Evolutionary conservation across 169 alveolate genomes (phyloP).

Genomic region (Cryptosporidium viatorum): DNA sequence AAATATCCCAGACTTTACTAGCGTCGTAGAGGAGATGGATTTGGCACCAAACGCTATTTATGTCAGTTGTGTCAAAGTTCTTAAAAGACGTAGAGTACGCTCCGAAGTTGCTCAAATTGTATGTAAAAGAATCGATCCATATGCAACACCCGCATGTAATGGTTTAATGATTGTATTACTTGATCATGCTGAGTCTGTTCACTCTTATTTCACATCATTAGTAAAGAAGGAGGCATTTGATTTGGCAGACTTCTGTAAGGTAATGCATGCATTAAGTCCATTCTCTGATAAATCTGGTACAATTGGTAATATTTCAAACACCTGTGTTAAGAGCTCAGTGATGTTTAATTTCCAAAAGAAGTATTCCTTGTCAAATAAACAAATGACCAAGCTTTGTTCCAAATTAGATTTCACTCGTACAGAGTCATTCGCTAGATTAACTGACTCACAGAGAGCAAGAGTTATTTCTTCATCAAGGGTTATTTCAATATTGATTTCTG

Average conservation of each 20-base stretch:
- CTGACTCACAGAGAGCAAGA: constrained; percentile 18
- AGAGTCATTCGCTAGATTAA: constrained; percentile 58
- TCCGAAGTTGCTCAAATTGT: constrained; percentile 65
- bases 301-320: constrained; percentile 31
- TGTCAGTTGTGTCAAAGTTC: constrained; percentile 50
- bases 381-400: constrained; percentile 62
- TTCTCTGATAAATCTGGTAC: constrained; percentile 2
- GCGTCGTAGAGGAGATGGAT: constrained; percentile 1
- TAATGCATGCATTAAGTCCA: constrained; percentile 39
- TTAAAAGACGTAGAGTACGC: constrained; percentile 30
- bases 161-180: constrained; percentile 55
- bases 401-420: constrained; percentile 66
- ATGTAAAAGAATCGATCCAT: constrained; percentile 60
- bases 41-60: constrained; percentile 35
- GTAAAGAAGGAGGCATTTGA: constrained; percentile 61
- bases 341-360: constrained; percentile 55
- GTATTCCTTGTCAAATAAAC: constrained; percentile 13
- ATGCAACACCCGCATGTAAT: constrained; percentile 69
- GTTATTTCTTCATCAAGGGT: constrained; percentile 38
- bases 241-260: constrained; percentile 51
- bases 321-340: constrained; percentile 30
- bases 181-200: constrained; percentile 51
- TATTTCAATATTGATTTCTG: constrained; percentile 30
- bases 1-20: constrained; percentile 17
- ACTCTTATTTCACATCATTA: constrained; percentile 27